These are phyloP conservation scores for Waltergamsia citrina DNA, from an alignment of 2,329 filamentous ascomycete genomes.

Conservation along the genomic window DNA sequence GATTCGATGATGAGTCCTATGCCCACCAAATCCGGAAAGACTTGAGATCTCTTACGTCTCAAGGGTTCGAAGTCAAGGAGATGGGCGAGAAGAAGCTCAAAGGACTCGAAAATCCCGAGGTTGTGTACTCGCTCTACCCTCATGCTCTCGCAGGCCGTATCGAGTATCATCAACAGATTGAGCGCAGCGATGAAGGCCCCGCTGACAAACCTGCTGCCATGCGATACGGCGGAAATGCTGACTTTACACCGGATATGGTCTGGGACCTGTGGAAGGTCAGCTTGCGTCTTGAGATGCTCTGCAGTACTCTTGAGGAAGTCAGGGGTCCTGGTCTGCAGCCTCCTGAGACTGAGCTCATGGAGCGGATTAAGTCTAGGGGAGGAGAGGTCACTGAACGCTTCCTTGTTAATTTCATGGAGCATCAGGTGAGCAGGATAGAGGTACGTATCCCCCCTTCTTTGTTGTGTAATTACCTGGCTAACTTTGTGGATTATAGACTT, in stretches of 20 bases:
- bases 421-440: constrained; percentile 94
- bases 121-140: constrained; percentile 91
- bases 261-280: constrained; percentile 89
- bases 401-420: constrained; percentile 81
- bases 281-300: constrained; percentile 85
- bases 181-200: constrained; percentile 28
- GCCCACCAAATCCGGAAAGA: constrained; percentile 78
- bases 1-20: constrained; percentile 59
- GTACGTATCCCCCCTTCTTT: constrained; percentile 42
- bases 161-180: constrained; percentile 51
- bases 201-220: constrained; percentile 51
- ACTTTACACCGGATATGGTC: constrained; percentile 72
- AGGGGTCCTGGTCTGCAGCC: constrained; percentile 56
- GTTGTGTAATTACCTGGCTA: not conserved
- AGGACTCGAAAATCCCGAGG: constrained; percentile 92
- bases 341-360: constrained; percentile 75
- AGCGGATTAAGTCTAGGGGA: constrained; percentile 54
- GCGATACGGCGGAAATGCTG: constrained; percentile 53
- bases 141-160: constrained; percentile 77
- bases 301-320: constrained; percentile 72
- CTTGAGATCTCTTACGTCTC: constrained; percentile 73
- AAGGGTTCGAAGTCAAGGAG: constrained; percentile 95
- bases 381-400: constrained; percentile 85
- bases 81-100: constrained; percentile 93
- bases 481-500: constrained; percentile 53